These are phyloP conservation scores for Lizanozyma gosingica DNA, from an alignment of 1,139 yeast species.

Conservation along the genomic window DNA sequence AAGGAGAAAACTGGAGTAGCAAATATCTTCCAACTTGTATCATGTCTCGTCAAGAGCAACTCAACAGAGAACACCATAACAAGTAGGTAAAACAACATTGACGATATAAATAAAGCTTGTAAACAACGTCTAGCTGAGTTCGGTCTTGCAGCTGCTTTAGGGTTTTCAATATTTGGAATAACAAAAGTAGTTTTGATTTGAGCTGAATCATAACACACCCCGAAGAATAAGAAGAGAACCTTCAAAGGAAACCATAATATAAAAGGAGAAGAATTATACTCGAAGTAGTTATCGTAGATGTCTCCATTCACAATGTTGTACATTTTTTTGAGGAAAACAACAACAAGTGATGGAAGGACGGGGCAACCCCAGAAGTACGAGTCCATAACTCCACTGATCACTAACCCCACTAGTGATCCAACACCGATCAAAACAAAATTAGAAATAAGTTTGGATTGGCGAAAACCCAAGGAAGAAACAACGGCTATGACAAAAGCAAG, in stretches of 20 bases:
- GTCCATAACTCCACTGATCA: constrained; percentile 48
- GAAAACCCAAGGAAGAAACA: constrained; percentile 32
- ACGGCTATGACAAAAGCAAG: constrained; percentile 40
- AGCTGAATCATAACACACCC: constrained; percentile 38
- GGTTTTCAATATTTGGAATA: constrained; percentile 36
- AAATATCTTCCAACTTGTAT: constrained; percentile 85
- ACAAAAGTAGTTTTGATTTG: constrained; percentile 49
- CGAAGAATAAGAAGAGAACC: constrained; percentile 64
- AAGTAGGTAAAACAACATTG: constrained; percentile 46
- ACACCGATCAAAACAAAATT: constrained; percentile 31
- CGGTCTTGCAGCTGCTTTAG: constrained; percentile 25
- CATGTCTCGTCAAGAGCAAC: constrained; percentile 87
- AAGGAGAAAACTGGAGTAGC: constrained; percentile 60
- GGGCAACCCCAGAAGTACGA: constrained; percentile 63
- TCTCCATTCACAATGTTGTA: constrained; percentile 77
- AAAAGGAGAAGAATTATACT: too few species aligned
- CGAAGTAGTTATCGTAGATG: too few species aligned
- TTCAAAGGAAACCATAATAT: too few species aligned
- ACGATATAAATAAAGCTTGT: constrained; percentile 28
- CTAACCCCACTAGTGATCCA: constrained; percentile 51
- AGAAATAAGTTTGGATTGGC: constrained; percentile 32
- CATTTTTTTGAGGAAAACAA: constrained; percentile 71
- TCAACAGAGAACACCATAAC: constrained; percentile 48
- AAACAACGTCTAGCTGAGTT: constrained; percentile 32
- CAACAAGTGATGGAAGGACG: constrained; percentile 62